phyloP scores from a whole-genome alignment of 495 filamentous ascomycete genomes.

The Talaromyces thailandensis region DNA sequence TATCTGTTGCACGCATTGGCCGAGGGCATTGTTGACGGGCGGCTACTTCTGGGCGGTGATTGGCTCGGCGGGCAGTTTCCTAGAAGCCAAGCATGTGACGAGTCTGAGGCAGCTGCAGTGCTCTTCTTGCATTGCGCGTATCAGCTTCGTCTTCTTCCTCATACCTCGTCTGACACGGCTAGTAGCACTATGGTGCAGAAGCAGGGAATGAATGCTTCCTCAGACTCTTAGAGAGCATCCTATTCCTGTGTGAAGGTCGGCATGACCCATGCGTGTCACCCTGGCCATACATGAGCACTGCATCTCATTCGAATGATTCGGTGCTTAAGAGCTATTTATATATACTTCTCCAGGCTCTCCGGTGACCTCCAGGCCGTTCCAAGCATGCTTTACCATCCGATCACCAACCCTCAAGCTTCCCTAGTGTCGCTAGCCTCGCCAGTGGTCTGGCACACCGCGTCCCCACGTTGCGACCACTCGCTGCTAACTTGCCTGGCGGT shows the following conservation, averaged over 20 bases:
- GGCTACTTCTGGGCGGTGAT: not conserved
- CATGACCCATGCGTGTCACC: not conserved
- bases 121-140: not conserved
- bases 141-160: not conserved
- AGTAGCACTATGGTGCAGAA: too few relatives aligned
- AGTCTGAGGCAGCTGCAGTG: conserved; percentile 1
- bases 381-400: not conserved
- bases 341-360: too few relatives aligned
- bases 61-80: not conserved
- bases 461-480: not conserved
- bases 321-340: conserved; percentile 1
- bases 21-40: not conserved
- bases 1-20: not conserved
- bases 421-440: not conserved
- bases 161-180: not conserved
- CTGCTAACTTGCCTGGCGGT: not conserved
- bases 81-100: not conserved
- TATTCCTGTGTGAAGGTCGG: not conserved
- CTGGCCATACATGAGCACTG: not conserved
- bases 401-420: not conserved
- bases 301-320: not conserved
- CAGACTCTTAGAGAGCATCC: not conserved
- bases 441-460: not conserved
- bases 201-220: too few relatives aligned
- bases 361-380: not conserved